A percentile compares a stretch with the other conserved stretches of the same genome.
phyloP scores from a whole-genome alignment of 2,329 filamentous ascomycete species.

The Gyromitra esculenta region DNA sequence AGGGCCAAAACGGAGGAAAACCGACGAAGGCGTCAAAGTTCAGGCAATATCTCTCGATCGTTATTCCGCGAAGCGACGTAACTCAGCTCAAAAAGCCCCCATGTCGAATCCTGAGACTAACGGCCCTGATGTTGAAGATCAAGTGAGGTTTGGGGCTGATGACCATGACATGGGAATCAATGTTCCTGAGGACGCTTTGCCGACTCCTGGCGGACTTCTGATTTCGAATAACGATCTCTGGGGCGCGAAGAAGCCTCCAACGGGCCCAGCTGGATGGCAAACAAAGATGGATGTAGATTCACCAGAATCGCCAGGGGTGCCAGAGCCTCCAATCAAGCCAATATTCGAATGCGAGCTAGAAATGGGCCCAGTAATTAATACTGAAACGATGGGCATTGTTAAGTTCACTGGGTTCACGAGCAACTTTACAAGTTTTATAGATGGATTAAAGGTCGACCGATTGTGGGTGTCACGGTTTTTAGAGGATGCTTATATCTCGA shows the following conservation, averaged over 20 bases:
- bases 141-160: conserved; percentile 8
- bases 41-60: conserved; percentile 33
- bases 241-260: conserved; percentile 31
- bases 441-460: conserved; percentile 35
- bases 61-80: conserved; percentile 32
- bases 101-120: conserved; percentile 8
- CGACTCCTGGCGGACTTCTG: neutral
- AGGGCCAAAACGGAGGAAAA: conserved; percentile 42
- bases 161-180: conserved; percentile 6
- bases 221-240: conserved; percentile 14
- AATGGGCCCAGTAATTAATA: conserved; percentile 18
- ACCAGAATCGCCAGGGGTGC: conserved; percentile 15
- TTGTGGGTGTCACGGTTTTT: conserved; percentile 54
- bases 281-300: conserved; percentile 17
- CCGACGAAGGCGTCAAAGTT: conserved; percentile 37
- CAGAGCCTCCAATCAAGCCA: conserved; percentile 35
- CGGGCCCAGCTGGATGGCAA: conserved; percentile 41
- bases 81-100: conserved; percentile 27
- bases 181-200: conserved; percentile 8
- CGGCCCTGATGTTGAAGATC: conserved; percentile 3
- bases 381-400: conserved; percentile 44
- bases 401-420: conserved; percentile 53
- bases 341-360: conserved; percentile 50
- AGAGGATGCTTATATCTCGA: conserved; percentile 48
- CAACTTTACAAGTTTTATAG: conserved; percentile 48